Evolutionary conservation across 2,329 filamentous ascomycete species (phyloP), one percentile per base, ranked within the genome.

Genomic region (Apiospora kogelbergensis): DNA sequence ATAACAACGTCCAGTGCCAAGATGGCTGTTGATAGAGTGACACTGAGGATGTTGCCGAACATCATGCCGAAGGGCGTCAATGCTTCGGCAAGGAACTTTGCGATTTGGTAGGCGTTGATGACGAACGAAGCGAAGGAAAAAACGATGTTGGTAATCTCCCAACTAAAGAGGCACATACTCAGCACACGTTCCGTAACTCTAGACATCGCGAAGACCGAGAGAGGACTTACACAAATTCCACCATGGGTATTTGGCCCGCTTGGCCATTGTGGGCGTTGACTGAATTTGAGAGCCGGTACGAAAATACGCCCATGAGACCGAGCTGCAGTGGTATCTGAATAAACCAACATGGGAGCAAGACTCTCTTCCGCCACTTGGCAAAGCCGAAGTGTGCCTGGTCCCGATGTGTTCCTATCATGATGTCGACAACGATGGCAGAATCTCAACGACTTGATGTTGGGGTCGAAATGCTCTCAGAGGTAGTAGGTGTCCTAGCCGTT

Each of bases 31-130:
- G 85, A 81, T 24, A 85, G 81, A 0, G 82, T 80, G 57, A 85
- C 71, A 72, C 88, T 88, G 73, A 88, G 71, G 68, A 84, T 76
- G 70, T 87, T 84, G 22, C 82, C 83, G 71, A 85, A 83, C 3
- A 89, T 77, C 80, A 89, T 82, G 6, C 83, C 83, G 76, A 86
- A 84, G 2, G 87, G 86, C 13, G 87, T 88, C 67, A 89, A 75
- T 0, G 83, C 81, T 75, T 88, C 85, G 40, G 82, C 79, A 64
- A 81, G 79, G 69, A 81, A 83, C 72, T 79, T 83, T 57, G 79
- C 81, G 41, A 87, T 80, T 71, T 87, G 84, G 69, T 84, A 73
- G 53, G 84, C 76, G 17, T 81, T 86, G 74, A 85, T 81, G 41
- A 84, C 42, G 6, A 86, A 81, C 0, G 83, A 81, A 45, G 86